Percentiles rank a stretch among this genome's conserved stretches.
Evolutionary conservation across 352 stramenopile genomes (phyloP).

Genomic region (Phytophthora melonis): DNA sequence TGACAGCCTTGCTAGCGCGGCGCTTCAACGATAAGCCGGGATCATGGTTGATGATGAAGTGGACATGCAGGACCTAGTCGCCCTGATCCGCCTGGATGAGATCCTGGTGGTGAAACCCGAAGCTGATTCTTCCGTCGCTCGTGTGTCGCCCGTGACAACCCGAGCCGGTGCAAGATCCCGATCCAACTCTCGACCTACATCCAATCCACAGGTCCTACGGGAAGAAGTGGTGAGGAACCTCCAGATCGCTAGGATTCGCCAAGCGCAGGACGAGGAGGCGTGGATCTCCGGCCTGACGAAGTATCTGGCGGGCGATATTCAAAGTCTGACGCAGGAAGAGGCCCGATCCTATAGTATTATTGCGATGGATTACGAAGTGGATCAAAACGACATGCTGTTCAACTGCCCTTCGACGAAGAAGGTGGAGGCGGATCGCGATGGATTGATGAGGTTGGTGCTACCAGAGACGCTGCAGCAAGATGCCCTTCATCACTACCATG

Average conservation of each 20-base stretch:
- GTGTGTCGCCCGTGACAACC: no score
- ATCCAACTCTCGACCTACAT: not conserved
- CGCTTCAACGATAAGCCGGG: conserved; percentile 1
- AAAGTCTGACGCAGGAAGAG: not conserved
- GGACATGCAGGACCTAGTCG: conserved; percentile 3
- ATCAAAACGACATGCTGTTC: not conserved
- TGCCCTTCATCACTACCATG: no score
- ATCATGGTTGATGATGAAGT: not conserved
- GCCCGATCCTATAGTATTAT: not conserved
- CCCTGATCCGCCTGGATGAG: conserved; percentile 4
- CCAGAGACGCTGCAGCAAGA: no score
- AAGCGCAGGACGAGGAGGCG: no score
- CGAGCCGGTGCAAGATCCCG: no score
- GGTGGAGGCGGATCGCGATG: no score
- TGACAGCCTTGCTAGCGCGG: conserved; percentile 2
- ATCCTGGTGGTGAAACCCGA: not conserved
- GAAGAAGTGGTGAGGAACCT: not conserved
- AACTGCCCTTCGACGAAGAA: not conserved
- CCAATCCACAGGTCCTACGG: not conserved
- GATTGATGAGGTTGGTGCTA: no score
- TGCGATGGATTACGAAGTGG: not conserved
- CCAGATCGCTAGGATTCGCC: no score
- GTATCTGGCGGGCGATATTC: not conserved
- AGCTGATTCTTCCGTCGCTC: no score
- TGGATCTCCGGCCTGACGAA: not conserved